Evolutionary conservation across 2,329 filamentous ascomycete genomes (phyloP), one percentile per base, ranked within the genome.

Genomic region (Zymoseptoria tritici): DNA sequence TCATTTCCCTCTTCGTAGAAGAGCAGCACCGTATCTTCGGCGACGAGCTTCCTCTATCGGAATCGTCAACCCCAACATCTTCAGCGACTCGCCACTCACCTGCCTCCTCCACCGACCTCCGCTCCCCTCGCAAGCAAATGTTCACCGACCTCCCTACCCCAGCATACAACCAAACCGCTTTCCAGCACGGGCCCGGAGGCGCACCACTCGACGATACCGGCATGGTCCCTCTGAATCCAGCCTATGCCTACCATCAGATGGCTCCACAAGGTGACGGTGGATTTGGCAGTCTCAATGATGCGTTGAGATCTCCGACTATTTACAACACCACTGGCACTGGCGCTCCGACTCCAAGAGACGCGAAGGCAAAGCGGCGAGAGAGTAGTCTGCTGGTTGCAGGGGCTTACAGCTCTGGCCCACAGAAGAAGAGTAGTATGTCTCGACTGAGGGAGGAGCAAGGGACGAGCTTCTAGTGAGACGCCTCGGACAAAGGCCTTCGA

Each of bases 1-100:
- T 99, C 9, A 97, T 99, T 73, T 91, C 92, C 3, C 83, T 95
- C 74, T 94, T 99, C 74, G 81, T 99, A 60, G 92, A 94, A 64
- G 92, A 97, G 70, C 97, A 91, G 71, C 83, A 89, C 63, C 83
- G 82, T 50, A 93, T 99, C 54, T 99, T 97, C 71, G 88, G 88
- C 20, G 81, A 86, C 52, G 79, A 84, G 19, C 82, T 88, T 0
- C 20, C 31, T 20, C 7, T 11, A 19, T 81, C 64, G 2, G 13
- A 11, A 6, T 46, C 13, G 9, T n/a, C 13, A 46, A 16, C 36
- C 13, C 59, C 61, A 11, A 57, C 59, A 60, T 29, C 59, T 31
- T 53, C 56, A 20, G 16, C 20, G 24, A 55, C 52, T 57, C 49
- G 50, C 55, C 36, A 60, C 36, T 53, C 52, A 22, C 55, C 60